Conservation (phyloP, 495 filamentous ascomycete genomes). For the Lepraria neglecta region DNA sequence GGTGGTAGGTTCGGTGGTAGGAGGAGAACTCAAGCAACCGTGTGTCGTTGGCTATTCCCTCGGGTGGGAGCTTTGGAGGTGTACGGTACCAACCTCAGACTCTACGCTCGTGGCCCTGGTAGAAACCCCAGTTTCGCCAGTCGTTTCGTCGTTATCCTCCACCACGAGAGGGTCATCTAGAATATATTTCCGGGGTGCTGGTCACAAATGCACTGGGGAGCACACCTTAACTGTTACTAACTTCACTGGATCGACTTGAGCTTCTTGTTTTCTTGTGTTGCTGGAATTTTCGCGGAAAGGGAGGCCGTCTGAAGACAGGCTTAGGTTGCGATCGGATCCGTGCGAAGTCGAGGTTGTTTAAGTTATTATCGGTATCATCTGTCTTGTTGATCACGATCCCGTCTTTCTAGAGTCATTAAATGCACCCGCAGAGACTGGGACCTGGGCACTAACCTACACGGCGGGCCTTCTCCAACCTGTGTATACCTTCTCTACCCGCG, state of each 20-base stretch:
- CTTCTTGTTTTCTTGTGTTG: constrained; percentile 10
- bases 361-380: constrained; percentile 13
- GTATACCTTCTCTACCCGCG: constrained; percentile 7
- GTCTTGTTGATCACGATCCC: background rate
- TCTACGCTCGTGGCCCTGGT: background rate
- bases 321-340: constrained; percentile 15
- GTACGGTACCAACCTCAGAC: constrained; percentile 14
- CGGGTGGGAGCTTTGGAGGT: constrained; percentile 12
- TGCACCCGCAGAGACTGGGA: no score
- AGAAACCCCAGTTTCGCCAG: constrained; percentile 8
- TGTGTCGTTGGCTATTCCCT: constrained; percentile 19
- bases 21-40: constrained; percentile 5
- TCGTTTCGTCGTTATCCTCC: constrained; percentile 9
- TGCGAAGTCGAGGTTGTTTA: constrained; percentile 2
- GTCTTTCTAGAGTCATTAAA: no score
- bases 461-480: constrained; percentile 11
- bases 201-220: constrained; percentile 11
- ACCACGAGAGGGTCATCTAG: constrained; percentile 14
- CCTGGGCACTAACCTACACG: constrained; percentile 13
- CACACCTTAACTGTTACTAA: constrained; percentile 11
- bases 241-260: constrained; percentile 16
- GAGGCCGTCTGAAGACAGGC: constrained; percentile 11
- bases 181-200: constrained; percentile 9
- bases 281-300: constrained; percentile 2
- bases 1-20: background rate